Evolutionary conservation across 2,329 filamentous ascomycete species (phyloP), one percentile per base, ranked within the genome.

Genomic region (Curvularia sp.): DNA sequence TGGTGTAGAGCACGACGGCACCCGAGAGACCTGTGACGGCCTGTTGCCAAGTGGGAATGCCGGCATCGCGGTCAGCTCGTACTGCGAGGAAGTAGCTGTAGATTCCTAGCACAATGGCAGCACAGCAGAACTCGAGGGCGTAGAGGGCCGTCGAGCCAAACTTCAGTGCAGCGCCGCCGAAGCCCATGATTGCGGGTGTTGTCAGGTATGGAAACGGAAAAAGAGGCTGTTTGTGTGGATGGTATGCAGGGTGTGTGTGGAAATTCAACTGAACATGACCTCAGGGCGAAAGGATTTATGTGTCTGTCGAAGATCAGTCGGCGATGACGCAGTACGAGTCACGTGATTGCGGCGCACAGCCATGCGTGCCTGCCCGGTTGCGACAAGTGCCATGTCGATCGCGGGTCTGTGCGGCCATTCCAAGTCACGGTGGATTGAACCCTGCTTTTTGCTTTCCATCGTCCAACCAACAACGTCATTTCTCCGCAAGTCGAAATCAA

Each of bases 61-160:
- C 57, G 13, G 88, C 76, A 66, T 87, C 70, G 78, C 92, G 86
- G 70, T 89, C 86, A 61, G 85, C 76, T 13, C 93, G 85, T 8
- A 89, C 85, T 8, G 89, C 87, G 49, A 97, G 86, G 83, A 93
- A 96, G 83, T 96, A 97, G 49, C 88, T 89, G 83, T 89, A 79
- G 61, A 95, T 85, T 66, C 85, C 89, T 61, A 97, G 85, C 61
- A 94, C 85, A 65, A 96, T 83, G 58, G 84, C 87, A 8, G 89
- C 83, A 75, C 87, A 91, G 73, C 86, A 83, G 77, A 96, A 89
- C 70, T 92, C 86, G 56, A 97, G 79, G 64, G 84, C 79, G 66
- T 94, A 91, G 70, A 96, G 81, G 75, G 89, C 83, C 75, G 89
- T 89, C 71, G 92, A 89, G 47, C 85, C 78, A 53, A 85, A 78